phyloP scores from a whole-genome alignment of 164 flowering plant genomes.

The Saururus chinensis region DNA sequence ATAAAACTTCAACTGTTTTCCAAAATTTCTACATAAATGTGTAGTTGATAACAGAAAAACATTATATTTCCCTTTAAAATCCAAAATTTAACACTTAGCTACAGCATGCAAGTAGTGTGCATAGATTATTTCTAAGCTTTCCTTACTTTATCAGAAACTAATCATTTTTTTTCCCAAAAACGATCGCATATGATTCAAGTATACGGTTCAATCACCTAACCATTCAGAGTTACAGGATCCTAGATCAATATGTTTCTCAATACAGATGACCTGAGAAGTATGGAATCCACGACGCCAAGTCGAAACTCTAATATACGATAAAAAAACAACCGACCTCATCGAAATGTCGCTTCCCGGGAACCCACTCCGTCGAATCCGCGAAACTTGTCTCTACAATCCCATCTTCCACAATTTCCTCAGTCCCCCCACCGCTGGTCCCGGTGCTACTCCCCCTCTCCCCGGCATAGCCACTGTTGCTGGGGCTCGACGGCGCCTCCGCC shows the following conservation, averaged over 20 bases:
- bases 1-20: too few relatives aligned
- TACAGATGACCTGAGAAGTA: background rate
- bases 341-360: slow-evolving; percentile 23
- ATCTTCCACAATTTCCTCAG: slow-evolving; percentile 22
- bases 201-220: background rate
- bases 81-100: too few relatives aligned
- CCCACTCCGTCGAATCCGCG: slow-evolving; percentile 16
- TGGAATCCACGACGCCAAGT: too few relatives aligned
- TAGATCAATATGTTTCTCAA: background rate
- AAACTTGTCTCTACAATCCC: slow-evolving; percentile 11
- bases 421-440: slow-evolving; percentile 37
- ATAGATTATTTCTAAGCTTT: too few relatives aligned
- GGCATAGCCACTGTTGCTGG: slow-evolving; percentile 88
- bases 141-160: too few relatives aligned
- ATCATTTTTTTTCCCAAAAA: too few relatives aligned
- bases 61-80: too few relatives aligned
- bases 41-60: too few relatives aligned
- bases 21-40: too few relatives aligned
- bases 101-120: too few relatives aligned
- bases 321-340: slow-evolving; percentile 19
- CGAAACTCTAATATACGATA: background rate
- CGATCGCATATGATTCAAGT: too few relatives aligned
- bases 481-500: slow-evolving; percentile 30
- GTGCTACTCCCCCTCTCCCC: slow-evolving; percentile 74
- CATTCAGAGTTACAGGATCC: background rate